Base-by-base conservation (phyloP, 441 rosid genomes). In the Hypseocharis bilobata region DNA sequence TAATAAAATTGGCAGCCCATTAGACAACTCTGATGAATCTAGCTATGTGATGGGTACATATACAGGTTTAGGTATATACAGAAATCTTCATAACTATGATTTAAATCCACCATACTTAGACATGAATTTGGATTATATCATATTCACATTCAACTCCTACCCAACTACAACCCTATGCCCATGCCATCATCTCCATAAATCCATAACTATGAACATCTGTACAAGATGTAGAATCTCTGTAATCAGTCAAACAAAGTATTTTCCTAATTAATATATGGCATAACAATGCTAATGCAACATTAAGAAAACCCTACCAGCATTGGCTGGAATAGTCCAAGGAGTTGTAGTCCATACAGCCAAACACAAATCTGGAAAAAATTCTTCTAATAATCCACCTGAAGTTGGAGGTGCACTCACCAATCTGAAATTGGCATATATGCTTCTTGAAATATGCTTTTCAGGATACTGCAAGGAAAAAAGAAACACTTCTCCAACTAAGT, bases 261-360 rank as follows among this genome's bases (percentile, higher is more conserved):
- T 58, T 28, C 32, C 3, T n/a, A 30, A 58, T 22, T 58, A n/a
- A 27, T 6, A 58, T 1, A n/a, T 56, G 10, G 36, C 8, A 58
- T 29, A 58, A 30, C 11, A 28, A 27, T n/a, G 38, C 38, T n/a
- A 58, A 58, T 29, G 36, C 14, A 55, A 64, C 29, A 20, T 54
- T 69, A 60, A 63, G 27, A 55, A 60, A 52, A 27, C 70, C 78
- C 67, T 71, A 87, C 99, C 99, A 51, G 96, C 96, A 78, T 93
- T 93, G 72, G 96, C 99, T 62, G 95, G 99, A 76, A 91, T 63
- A 5, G 97, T 93, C 99, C 96, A 93, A 1, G 99, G 99, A 66
- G 99, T 90, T 67, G 99, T 93, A 60, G 99, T 93, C 99, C 99
- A 93, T 69, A 88, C 82, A 61, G 96, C 95, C 83, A 93, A 71